Base-by-base conservation (phyloP, 208 protist species). In the Leishmania major region DNA sequence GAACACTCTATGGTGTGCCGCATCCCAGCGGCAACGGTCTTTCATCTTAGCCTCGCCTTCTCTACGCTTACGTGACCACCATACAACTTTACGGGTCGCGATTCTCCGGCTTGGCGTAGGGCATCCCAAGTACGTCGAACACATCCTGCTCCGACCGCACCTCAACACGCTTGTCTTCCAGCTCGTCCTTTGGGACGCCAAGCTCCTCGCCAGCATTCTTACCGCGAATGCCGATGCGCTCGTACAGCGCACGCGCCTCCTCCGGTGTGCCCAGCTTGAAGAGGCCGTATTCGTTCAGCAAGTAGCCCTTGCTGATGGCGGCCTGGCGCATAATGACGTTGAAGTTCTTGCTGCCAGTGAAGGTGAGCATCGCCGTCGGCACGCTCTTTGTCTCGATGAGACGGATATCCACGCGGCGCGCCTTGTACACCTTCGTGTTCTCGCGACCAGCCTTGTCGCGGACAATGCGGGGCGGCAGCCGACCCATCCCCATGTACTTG, bases 281-380 rank as follows among this genome's bases (percentile, higher is more conserved):
- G 62, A 97, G 89, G 1, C 94, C 94, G 78, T 98, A 97, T 88
- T 98, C 95, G 85, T 96, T 97, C 78, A 98, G 86, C 43, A 96
- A 77, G 82, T 96, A 98, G 2, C 96, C 96, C 60, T 94, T 95
- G 81, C 83, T 90, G 84, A 97, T 94, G n/a, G 96, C 96, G 19
- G 91, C 92, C 84, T 96, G 91, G 1, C 96, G 94, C 95, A 98
- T 98, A 67, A 93, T 95, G 22, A 97, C 93, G 87, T 98, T 98
- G 89, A 98, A 98, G 87, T 97, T 95, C 74, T 97, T 96, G 83
- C 93, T 97, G 17, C 96, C 96, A 0, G 96, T 98, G 86, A 98
- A 98, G 85, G 97, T 98, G 60, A 98, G 91, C 75, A 98, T 84
- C 59, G 96, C 95, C 47, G 94, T 96, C 57, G 95, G 91, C 2